Conservation (phyloP, 1,284 basidiomycete species). For the Ganoderma lucidum region DNA sequence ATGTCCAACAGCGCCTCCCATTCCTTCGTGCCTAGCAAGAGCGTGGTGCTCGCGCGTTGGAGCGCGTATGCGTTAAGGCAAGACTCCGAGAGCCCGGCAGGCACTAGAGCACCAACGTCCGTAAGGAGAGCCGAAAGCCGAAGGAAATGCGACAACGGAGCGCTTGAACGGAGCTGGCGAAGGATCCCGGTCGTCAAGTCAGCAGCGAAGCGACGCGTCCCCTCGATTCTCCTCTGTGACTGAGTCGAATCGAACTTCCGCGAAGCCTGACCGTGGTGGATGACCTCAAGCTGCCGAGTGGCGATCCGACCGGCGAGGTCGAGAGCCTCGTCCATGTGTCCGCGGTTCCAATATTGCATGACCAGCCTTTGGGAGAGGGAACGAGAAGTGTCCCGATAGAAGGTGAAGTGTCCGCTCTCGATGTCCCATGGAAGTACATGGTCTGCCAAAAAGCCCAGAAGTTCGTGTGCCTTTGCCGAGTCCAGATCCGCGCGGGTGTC, state of each 20-base stretch:
- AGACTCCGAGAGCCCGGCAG: constrained; percentile 23
- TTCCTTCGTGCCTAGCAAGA: constrained; percentile 36
- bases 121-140: constrained; percentile 28
- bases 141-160: constrained; percentile 25
- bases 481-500: constrained; percentile 38
- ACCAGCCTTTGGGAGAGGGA: constrained; percentile 30
- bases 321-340: constrained; percentile 25
- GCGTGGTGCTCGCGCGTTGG: constrained; percentile 34
- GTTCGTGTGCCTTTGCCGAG: constrained; percentile 31
- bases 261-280: constrained; percentile 25
- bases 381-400: constrained; percentile 31
- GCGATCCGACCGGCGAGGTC: constrained; percentile 28
- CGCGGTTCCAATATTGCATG: constrained; percentile 31
- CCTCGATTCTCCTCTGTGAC: constrained; percentile 31
- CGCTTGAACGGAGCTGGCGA: neutral
- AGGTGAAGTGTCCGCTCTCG: constrained; percentile 28
- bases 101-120: constrained; percentile 29
- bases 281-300: constrained; percentile 27
- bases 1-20: constrained; percentile 43
- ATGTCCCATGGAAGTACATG: constrained; percentile 32
- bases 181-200: constrained; percentile 26
- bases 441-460: constrained; percentile 41
- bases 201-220: constrained; percentile 29
- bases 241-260: constrained; percentile 26
- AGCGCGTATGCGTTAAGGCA: constrained; percentile 42